These are phyloP conservation scores for Suillus subluteus DNA, from an alignment of 768 basidiomycete genomes.

Conservation along the genomic window DNA sequence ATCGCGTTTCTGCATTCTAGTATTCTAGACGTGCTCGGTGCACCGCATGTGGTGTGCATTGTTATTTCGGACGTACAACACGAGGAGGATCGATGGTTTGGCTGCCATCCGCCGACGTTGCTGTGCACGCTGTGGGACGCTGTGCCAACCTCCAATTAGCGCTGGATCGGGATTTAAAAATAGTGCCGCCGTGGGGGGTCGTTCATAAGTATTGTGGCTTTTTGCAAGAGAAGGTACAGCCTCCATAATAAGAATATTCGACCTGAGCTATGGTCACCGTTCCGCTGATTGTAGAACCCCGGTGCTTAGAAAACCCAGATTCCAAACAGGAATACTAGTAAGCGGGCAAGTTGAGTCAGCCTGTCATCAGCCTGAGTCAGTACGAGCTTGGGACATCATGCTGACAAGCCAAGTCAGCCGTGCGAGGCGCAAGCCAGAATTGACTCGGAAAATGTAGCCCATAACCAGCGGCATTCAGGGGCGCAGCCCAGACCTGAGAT, in stretches of 20 bases:
- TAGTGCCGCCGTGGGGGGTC: neutral
- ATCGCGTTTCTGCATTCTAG: constrained; percentile 1
- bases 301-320: neutral
- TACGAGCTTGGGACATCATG: neutral
- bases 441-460: neutral
- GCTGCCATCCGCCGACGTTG: neutral
- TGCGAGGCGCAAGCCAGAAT: neutral
- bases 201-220: neutral
- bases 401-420: neutral
- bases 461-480: neutral
- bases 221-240: neutral
- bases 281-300: neutral
- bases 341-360: constrained; percentile 1
- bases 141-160: neutral
- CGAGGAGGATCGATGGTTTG: neutral
- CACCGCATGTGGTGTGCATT: neutral
- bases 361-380: neutral
- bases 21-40: neutral
- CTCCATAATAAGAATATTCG: neutral
- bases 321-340: neutral
- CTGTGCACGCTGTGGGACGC: constrained; percentile 4
- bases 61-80: constrained; percentile 2
- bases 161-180: neutral
- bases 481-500: neutral
- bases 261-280: neutral